phyloP scores from a whole-genome alignment of 2,329 filamentous ascomycete genomes.

The Tolypocladium pustulatum region DNA sequence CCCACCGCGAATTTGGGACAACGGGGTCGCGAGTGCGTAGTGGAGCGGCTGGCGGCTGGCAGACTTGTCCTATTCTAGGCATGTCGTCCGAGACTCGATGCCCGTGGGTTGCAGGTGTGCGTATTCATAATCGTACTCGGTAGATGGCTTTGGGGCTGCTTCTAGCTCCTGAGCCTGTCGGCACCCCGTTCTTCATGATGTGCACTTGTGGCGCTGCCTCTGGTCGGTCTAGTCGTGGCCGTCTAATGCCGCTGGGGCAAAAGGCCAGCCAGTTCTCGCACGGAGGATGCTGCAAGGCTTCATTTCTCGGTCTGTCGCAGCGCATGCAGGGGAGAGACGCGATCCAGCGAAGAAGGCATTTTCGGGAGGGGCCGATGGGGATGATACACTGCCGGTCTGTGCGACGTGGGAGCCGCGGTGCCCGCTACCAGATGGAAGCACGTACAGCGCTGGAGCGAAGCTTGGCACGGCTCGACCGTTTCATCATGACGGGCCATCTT shows the following conservation, averaged over 20 bases:
- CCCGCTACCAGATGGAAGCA: neutral
- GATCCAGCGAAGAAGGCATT: too few species aligned
- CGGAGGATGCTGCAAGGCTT: neutral
- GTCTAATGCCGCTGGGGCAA: neutral
- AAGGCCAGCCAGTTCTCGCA: neutral
- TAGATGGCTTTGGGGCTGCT: neutral
- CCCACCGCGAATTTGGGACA: neutral
- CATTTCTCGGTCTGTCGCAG: neutral
- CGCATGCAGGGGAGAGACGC: neutral
- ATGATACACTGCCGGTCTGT: neutral
- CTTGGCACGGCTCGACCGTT: neutral
- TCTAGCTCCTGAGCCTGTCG: neutral
- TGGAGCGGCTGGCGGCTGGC: neutral
- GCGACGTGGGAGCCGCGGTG: neutral
- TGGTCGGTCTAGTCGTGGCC: neutral
- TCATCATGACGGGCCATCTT: neutral
- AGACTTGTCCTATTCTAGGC: neutral
- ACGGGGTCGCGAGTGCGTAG: neutral
- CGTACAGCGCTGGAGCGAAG: neutral
- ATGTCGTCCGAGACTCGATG: neutral
- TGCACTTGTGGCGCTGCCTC: neutral
- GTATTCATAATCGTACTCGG: neutral
- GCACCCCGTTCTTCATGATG: neutral
- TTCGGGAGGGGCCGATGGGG: neutral
- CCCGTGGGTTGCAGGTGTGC: neutral